Evolutionary conservation across 2,329 filamentous ascomycete species (phyloP), one percentile per base, ranked within the genome.

Genomic region (Colletotrichum ledebouriae): DNA sequence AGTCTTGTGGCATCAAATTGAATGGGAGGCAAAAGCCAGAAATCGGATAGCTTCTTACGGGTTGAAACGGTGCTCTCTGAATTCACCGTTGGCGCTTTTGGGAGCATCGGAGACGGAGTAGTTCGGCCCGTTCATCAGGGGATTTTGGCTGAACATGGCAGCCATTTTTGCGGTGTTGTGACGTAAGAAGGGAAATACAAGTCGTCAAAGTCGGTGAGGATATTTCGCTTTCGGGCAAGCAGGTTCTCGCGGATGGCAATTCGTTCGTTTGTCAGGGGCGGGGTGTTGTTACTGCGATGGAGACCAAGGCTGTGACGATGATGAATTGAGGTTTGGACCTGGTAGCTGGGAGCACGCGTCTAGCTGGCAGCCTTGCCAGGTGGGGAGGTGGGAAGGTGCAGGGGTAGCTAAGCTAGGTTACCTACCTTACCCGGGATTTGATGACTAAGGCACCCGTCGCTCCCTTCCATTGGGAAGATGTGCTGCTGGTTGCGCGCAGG

Each of bases 1-100:
- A 63, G 59, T 57, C 17, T 13, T 13, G 13, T 11, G 17, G 17
- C 20, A 34, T 41, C 10, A 9, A 41, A 12, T 12, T 9, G 20
- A 20, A 11, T 39, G 2, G 3, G 13, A 20, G 25, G 25, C 25
- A 53, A 29, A n/a, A 22, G 17, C 37, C 20, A 10, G 62, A 17
- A 20, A 29, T 6, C 41, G 46, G n/a, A 22, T 53, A 47, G 57
- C 41, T 56, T 73, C 92, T 76, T 88, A 97, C 94, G 95, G 94
- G 83, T 97, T 94, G 84, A 98, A 98, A 75, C 90, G 89, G 82
- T 97, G 94, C 84, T 96, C 83, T 74, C 87, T 85, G 70, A 85
- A 83, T 76, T 87, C 86, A 72, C 86, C 87, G 49, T 81, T 78
- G 70, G 82, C 80, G 70, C 80, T 80, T 77, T 83, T 84, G 76